Evolutionary conservation across 2,329 filamentous ascomycete genomes (phyloP).

Genomic region (Dothistroma pini): DNA sequence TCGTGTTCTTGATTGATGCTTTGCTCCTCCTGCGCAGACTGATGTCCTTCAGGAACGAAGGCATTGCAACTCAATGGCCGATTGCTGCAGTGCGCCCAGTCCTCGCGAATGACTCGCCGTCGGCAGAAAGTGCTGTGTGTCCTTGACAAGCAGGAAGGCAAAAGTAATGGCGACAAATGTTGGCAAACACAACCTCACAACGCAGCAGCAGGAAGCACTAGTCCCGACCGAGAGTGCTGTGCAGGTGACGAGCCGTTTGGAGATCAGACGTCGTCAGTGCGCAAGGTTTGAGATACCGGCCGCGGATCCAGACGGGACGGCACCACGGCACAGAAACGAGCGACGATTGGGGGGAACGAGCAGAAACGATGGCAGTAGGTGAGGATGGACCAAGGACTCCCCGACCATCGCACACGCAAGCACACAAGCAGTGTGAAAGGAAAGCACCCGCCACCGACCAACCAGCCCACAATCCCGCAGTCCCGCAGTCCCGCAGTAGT

Average conservation of each 20-base stretch:
- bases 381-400: not conserved
- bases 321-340: not conserved
- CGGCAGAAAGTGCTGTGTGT: not conserved
- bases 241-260: not conserved
- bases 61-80: slow-evolving; percentile 14
- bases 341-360: not conserved
- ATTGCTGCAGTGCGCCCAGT: not conserved
- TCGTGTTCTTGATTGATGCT: slow-evolving; percentile 15
- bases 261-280: not conserved
- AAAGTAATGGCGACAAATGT: not conserved
- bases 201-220: not conserved
- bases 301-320: not conserved
- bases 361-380: not conserved
- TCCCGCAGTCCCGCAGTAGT: not conserved
- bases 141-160: not conserved
- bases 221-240: not conserved
- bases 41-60: slow-evolving; percentile 25
- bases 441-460: not conserved
- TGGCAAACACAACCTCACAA: not conserved
- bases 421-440: not conserved
- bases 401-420: not conserved
- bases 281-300: not conserved
- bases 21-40: slow-evolving; percentile 20
- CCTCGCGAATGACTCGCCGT: not conserved
- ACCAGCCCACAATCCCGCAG: not conserved